Evolutionary conservation across 805 yeast genomes (phyloP).

Genomic region (Candida nemodendra): DNA sequence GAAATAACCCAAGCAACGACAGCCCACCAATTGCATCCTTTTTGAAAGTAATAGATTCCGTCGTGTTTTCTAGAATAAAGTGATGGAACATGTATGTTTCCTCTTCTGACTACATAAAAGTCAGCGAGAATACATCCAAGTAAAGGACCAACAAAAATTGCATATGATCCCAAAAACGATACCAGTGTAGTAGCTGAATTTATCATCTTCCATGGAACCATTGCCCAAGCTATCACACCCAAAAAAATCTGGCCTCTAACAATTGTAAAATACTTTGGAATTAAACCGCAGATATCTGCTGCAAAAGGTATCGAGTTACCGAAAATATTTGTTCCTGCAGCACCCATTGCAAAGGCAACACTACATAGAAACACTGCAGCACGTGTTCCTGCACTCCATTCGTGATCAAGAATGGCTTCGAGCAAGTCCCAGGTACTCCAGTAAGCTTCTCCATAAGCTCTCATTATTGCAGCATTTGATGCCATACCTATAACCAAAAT

Average conservation of each 20-base stretch:
- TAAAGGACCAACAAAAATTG: slow-evolving; percentile 25
- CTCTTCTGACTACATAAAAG: slow-evolving; percentile 19
- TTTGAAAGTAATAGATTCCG: slow-evolving; percentile 18
- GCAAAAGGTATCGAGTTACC: slow-evolving; percentile 29
- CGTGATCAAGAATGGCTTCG: slow-evolving; percentile 27
- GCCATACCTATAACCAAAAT: slow-evolving; percentile 23
- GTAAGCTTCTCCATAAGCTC: slow-evolving; percentile 24
- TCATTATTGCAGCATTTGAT: slow-evolving; percentile 15
- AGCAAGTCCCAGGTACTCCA: slow-evolving; percentile 32
- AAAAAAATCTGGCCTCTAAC: slow-evolving; percentile 22
- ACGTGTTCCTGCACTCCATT: slow-evolving; percentile 29
- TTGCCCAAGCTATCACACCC: slow-evolving; percentile 23
- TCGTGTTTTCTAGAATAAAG: slow-evolving; percentile 15
- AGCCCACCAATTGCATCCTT: slow-evolving; percentile 20
- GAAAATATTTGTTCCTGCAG: slow-evolving; percentile 32
- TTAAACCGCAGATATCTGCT: slow-evolving; percentile 26
- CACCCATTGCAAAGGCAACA: slow-evolving; percentile 21
- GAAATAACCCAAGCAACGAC: slow-evolving; percentile 17
- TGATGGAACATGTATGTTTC: slow-evolving; percentile 23
- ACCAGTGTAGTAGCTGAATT: slow-evolving; percentile 19
- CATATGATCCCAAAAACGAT: slow-evolving; percentile 22
- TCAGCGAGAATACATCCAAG: slow-evolving; percentile 21
- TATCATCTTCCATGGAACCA: slow-evolving; percentile 25
- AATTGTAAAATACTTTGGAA: slow-evolving; percentile 30
- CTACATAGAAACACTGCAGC: slow-evolving; percentile 24